Conservation (phyloP, 2,329 filamentous ascomycete genomes). For the Trichoderma citrinoviride region DNA sequence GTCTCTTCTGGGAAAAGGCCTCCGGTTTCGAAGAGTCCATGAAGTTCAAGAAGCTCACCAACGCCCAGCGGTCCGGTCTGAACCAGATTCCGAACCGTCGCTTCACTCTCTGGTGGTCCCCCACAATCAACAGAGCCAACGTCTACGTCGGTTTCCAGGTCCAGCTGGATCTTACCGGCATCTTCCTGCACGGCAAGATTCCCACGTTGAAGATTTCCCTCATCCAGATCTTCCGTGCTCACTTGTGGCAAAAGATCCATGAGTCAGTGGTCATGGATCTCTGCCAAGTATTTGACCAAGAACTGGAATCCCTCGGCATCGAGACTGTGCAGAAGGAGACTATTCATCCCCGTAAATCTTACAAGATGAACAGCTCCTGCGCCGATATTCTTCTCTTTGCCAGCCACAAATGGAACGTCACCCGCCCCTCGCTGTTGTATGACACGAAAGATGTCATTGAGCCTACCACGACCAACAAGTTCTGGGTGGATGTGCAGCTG, state of each 20-base stretch:
- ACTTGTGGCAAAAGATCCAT: constrained; percentile 99
- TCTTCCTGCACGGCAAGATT: constrained; percentile 98
- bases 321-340: constrained; percentile 99
- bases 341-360: constrained; percentile 97
- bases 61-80: constrained; percentile 91
- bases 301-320: constrained; percentile 90
- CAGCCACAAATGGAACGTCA: constrained; percentile 98
- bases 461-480: constrained; percentile 94
- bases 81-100: constrained; percentile 99
- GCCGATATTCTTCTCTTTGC: constrained; percentile 96
- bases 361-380: constrained; percentile 99
- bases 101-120: constrained; percentile 97
- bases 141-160: constrained; percentile 99
- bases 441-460: constrained; percentile 97
- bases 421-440: constrained; percentile 84
- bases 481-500: constrained; percentile 97
- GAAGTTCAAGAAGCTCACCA: constrained; percentile 99
- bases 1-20: constrained; percentile 82
- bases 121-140: constrained; percentile 90
- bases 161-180: constrained; percentile 94
- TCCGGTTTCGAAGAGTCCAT: constrained; percentile 62
- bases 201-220: constrained; percentile 96
- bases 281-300: constrained; percentile 97
- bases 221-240: constrained; percentile 98
- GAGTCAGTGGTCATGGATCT: constrained; percentile 98